Conservation (phyloP, 108 stramenopile genomes). For the Skeletonema marinoi region DNA sequence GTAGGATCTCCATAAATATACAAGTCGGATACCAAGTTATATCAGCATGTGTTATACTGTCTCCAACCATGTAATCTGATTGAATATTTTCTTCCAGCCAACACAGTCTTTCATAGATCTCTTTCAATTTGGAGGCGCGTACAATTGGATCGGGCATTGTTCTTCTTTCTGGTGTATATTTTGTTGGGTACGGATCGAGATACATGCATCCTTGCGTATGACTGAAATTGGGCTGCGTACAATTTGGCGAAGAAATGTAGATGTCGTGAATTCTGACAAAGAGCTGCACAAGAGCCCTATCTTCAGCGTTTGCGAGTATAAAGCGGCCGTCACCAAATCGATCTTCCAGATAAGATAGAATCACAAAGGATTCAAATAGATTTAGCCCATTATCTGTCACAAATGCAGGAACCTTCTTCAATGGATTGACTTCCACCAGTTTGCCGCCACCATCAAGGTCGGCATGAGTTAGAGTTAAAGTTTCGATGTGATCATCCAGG, state of each 20-base stretch:
- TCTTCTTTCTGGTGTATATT: conserved; percentile 34
- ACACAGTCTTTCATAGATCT: conserved; percentile 44
- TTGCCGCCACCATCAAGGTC: conserved; percentile 39
- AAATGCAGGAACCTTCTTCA: conserved; percentile 66
- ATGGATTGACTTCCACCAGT: conserved; percentile 48
- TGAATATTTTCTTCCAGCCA: conserved; percentile 43
- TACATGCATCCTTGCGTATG: conserved; percentile 67
- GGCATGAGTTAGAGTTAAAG: conserved; percentile 26
- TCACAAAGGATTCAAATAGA: conserved; percentile 60
- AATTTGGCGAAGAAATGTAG: conserved; percentile 59
- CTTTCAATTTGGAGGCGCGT: conserved; percentile 50
- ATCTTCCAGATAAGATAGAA: conserved; percentile 69
- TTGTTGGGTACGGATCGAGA: conserved; percentile 41
- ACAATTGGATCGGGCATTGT: conserved; percentile 37
- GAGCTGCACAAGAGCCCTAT: conserved; percentile 38
- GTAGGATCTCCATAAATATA: conserved; percentile 52
- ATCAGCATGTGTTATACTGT: conserved; percentile 51
- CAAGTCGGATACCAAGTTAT: conserved; percentile 57
- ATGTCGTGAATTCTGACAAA: conserved; percentile 52
- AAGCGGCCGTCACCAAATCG: conserved; percentile 25
- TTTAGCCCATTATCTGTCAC: conserved; percentile 34
- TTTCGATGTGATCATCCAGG: conserved; percentile 22
- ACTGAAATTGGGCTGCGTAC: conserved; percentile 50
- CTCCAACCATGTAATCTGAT: conserved; percentile 47
- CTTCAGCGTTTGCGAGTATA: conserved; percentile 38